Evolutionary conservation across 1,284 basidiomycete genomes (phyloP), one percentile per base, ranked within the genome.

Genomic region (Ustilago curta): DNA sequence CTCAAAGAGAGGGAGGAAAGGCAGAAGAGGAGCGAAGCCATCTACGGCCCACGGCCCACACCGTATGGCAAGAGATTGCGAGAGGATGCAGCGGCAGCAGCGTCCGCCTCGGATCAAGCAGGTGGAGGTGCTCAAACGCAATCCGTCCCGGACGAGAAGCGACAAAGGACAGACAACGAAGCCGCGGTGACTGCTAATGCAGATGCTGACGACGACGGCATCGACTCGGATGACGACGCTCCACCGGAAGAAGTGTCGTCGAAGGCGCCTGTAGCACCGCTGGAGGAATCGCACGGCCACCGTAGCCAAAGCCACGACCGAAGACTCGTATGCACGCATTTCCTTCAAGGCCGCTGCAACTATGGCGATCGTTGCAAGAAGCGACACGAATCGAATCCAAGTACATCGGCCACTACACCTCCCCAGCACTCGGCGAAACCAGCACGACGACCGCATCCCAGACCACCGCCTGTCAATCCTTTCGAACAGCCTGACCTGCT

Each of bases 401-500:
- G 31, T 45, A 18, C n/a, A 31, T 4, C 55, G 52, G 35, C 74
- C 59, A 35, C 66, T 45, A 11, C 40, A 12, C 35, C 35, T 37
- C 12, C 35, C 35, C 35, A 40, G 9, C 58, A 65, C 1, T 18
- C 45, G 0, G 21, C 18, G 12, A 71, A 37, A 19, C 21, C 52
- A 32, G 39, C 47, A 35, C 62, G 63, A 27, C 52, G 82, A 29
- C 56, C 81, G 21, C 75, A 77, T 32, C 77, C 77, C n/a, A 52
- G 75, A 53, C 53, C 73, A 8, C 75, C 78, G 19, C 76, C 79
- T 8, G 42, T 59, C 25, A 82, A 84, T 45, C 83, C 83, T 0
- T 84, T 84, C 52, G 76, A 78, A 23, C 73, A 76, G 47, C 81
- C 80, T 0, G 74, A 83, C 47, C 61, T 84, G 47, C 61, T 84